Evolutionary conservation across 2,329 filamentous ascomycete species (phyloP).

Genomic region (Biscogniauxia mediterranea): DNA sequence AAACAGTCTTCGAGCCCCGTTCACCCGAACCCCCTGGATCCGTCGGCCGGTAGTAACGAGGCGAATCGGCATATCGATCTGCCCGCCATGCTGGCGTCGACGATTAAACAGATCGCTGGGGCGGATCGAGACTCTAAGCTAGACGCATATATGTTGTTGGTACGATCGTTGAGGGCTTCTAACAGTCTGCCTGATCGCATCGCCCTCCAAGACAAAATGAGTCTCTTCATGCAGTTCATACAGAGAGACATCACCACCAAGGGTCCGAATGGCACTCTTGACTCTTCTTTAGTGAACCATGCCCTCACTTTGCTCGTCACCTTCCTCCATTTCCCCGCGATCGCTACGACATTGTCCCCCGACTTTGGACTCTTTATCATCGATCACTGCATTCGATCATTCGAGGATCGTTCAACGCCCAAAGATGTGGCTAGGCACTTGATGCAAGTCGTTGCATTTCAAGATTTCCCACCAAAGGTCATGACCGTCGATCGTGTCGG

Average conservation of each 20-base stretch:
- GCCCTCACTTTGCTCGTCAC: slow-evolving; percentile 75
- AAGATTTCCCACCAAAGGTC: slow-evolving; percentile 72
- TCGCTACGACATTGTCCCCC: slow-evolving; percentile 67
- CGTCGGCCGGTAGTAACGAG: slow-evolving; percentile 41
- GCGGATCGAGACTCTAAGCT: slow-evolving; percentile 69
- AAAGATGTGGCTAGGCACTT: slow-evolving; percentile 79
- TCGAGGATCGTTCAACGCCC: slow-evolving; percentile 65
- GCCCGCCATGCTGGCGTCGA: slow-evolving; percentile 79
- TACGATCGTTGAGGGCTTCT: slow-evolving; percentile 73
- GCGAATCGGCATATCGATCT: slow-evolving; percentile 52
- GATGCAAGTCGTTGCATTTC: slow-evolving; percentile 76
- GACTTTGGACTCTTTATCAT: slow-evolving; percentile 80
- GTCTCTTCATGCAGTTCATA: slow-evolving; percentile 76
- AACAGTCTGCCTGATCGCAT: slow-evolving; percentile 76
- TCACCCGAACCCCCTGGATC: slow-evolving; percentile 45
- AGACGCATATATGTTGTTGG: slow-evolving; percentile 83
- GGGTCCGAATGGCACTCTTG: slow-evolving; percentile 52
- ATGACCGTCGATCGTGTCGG: slow-evolving; percentile 71
- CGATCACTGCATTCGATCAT: slow-evolving; percentile 73
- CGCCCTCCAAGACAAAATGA: slow-evolving; percentile 73
- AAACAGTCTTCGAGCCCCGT: slow-evolving; percentile 58
- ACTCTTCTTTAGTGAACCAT: slow-evolving; percentile 72
- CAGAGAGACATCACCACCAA: slow-evolving; percentile 73
- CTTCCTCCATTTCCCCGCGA: slow-evolving; percentile 71
- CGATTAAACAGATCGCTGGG: slow-evolving; percentile 76